phyloP scores from a whole-genome alignment of 306 rosid species.

The Trichosanthes cucumerina region DNA sequence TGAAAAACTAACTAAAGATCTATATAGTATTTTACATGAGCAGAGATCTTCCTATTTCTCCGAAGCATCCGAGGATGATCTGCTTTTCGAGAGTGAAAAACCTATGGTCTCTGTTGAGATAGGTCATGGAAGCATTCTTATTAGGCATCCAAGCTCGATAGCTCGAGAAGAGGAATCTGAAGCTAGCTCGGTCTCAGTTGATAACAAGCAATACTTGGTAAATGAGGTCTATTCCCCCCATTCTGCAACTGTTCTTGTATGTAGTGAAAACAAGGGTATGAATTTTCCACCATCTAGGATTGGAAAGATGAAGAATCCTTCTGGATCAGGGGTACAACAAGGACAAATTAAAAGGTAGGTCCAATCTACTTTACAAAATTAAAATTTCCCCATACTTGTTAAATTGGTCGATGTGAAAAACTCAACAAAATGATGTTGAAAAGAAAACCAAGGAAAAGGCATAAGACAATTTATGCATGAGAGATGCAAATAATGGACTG shows the following conservation, averaged over 20 bases:
- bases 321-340: constrained; percentile 40
- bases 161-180: constrained; percentile 93
- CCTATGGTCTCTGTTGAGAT: constrained; percentile 99
- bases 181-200: constrained; percentile 91
- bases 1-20: constrained; percentile 91
- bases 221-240: constrained; percentile 67
- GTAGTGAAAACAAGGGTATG: constrained; percentile 25
- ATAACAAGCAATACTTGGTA: constrained; percentile 42
- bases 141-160: constrained; percentile 81
- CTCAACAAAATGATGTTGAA: neutral
- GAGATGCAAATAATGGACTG: neutral
- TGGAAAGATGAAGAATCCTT: constrained; percentile 40
- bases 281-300: constrained; percentile 28
- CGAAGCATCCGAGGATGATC: constrained; percentile 80
- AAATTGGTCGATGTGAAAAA: neutral
- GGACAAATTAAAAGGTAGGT: constrained; percentile 58
- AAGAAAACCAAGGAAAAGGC: neutral
- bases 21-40: constrained; percentile 79
- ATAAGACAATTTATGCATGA: neutral
- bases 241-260: constrained; percentile 26
- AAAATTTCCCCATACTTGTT: neutral
- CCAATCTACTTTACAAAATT: constrained; percentile 10
- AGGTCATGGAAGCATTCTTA: constrained; percentile 96
- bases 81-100: constrained; percentile 77
- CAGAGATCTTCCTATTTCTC: constrained; percentile 81